Evolutionary conservation across 1,284 basidiomycete species (phyloP), one percentile per base, ranked within the genome.

Genomic region (Tylopilus sp.): DNA sequence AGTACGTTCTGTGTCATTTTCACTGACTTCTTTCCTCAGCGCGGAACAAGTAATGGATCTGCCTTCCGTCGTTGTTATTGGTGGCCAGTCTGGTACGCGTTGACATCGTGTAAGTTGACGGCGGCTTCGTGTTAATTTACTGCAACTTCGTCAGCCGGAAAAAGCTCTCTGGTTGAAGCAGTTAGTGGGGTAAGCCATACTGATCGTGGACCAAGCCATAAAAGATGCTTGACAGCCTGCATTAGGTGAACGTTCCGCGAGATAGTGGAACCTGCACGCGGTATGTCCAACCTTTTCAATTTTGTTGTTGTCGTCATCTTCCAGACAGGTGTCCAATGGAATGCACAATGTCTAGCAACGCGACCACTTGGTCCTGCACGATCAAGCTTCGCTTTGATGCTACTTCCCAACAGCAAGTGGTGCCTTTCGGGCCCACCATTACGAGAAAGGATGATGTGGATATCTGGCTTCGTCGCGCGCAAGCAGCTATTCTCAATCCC

Each of bases 261-360:
- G 79, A 82, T 34, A 75, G 72, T 34, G 78, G 78, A 15, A 82
- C 79, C 0, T 83, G 81, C 48, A 83, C 81, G 0, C 67, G 79
- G 81, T 77, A 37, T 21, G 55, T 51, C 11, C 3, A 29, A 19
- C 16, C n/a, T 0, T 26, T 31, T 31, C 7, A 3, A 15, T 26
- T 30, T 28, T 6, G 16, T 31, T 35, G 28, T 19, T n/a, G 2
- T 40, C 8, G 39, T 54, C 45, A 52, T 29, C 12, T 13, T 34
- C 23, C 1, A 9, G 47, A 46, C 45, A 82, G 80, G 41, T 82
- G 80, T 49, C 80, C 81, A 0, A 79, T 76, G 72, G 76, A 81
- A 47, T 79, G 78, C 46, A 70, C 70, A 0, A 73, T 82, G 69
- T 72, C 74, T 0, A 71, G 68, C 41, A 60, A 59, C 3, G 59